Percentiles rank a stretch among this genome's conserved stretches.
Evolutionary conservation across 306 rosid species (phyloP).

Genomic region (Lotus japonicus): DNA sequence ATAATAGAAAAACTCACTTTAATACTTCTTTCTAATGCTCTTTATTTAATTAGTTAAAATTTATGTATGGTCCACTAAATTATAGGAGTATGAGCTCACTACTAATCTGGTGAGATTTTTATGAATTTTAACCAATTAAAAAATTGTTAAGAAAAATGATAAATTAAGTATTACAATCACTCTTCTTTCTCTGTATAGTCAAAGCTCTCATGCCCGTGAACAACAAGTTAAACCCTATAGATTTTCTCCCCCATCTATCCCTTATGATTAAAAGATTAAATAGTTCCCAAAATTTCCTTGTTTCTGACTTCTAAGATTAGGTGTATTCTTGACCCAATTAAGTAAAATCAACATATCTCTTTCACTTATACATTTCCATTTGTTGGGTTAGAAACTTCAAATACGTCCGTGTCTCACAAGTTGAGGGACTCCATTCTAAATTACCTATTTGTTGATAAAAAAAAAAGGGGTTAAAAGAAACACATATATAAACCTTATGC

Average conservation of each 20-base stretch:
- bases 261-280: background rate
- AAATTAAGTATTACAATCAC: too few relatives aligned
- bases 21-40: too few relatives aligned
- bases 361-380: conserved; percentile 5
- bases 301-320: background rate
- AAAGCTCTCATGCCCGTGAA: background rate
- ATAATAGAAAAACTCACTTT: too few relatives aligned
- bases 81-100: too few relatives aligned
- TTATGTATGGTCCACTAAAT: too few relatives aligned
- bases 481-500: background rate
- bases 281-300: background rate
- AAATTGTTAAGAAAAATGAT: too few relatives aligned
- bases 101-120: too few relatives aligned
- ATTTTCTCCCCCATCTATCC: background rate
- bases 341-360: conserved; percentile 19
- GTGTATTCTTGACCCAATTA: background rate
- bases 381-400: conserved; percentile 14
- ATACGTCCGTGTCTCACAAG: conserved; percentile 14
- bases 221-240: background rate
- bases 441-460: background rate
- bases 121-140: too few relatives aligned
- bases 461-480: background rate
- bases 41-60: too few relatives aligned
- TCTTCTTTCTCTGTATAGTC: too few relatives aligned
- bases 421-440: conserved; percentile 14